Conservation (phyloP, 306 rosid genomes). For the Vigna reflexopilosa region DNA sequence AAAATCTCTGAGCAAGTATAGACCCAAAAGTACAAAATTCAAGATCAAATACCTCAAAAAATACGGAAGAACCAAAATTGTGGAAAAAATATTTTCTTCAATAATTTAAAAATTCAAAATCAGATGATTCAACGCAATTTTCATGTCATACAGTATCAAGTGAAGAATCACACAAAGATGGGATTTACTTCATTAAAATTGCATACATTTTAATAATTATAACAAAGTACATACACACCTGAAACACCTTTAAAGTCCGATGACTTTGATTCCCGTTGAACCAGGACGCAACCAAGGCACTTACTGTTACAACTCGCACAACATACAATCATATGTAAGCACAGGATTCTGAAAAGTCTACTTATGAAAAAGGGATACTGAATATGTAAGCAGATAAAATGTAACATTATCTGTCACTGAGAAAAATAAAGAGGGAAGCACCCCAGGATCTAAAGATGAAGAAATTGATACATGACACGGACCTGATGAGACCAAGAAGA, state of each 20-base stretch:
- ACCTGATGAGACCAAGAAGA: conserved; percentile 92
- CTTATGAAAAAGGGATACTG: conserved; percentile 18
- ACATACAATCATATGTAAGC: conserved; percentile 33
- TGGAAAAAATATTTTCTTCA: conserved; percentile 33
- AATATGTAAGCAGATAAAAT: not conserved
- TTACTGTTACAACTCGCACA: conserved; percentile 66
- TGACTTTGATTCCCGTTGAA: conserved; percentile 89
- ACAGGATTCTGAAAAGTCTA: conserved; percentile 10
- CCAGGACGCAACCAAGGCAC: conserved; percentile 94
- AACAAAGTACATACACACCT: conserved; percentile 55
- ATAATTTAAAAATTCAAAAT: conserved; percentile 33
- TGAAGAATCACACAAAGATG: not conserved
- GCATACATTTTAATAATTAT: conserved; percentile 37
- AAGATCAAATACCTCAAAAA: not conserved
- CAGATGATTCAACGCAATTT: not conserved
- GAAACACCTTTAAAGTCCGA: conserved; percentile 91
- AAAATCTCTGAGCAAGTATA: conserved; percentile 11
- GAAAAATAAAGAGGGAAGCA: conserved; percentile 10
- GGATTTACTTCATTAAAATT: conserved; percentile 30
- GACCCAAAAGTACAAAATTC: not conserved
- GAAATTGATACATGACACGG: conserved; percentile 36
- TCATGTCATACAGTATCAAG: conserved; percentile 28
- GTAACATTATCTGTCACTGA: not conserved
- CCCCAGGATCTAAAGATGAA: conserved; percentile 9
- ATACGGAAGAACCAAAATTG: not conserved